Conservation (phyloP, 495 filamentous ascomycete genomes). For the Tricharina praecox region DNA sequence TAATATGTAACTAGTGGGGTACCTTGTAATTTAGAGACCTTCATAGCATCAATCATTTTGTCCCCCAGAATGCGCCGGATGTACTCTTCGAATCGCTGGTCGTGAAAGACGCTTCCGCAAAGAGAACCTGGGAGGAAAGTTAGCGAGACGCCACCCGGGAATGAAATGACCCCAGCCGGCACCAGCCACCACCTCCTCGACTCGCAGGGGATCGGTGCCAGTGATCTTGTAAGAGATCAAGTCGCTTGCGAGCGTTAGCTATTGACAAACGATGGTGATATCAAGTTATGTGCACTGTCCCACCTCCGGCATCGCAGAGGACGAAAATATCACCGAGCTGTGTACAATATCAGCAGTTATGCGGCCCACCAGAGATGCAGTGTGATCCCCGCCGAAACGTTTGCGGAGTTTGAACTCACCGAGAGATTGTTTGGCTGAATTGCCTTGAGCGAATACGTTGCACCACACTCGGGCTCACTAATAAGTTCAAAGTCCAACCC, state of each 20-base stretch:
- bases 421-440: slow-evolving; percentile 47
- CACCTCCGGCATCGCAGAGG: slow-evolving; percentile 42
- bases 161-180: too few relatives aligned
- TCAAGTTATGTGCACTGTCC: slow-evolving; percentile 31
- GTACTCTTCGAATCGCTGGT: slow-evolving; percentile 50
- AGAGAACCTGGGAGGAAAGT: too few relatives aligned
- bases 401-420: slow-evolving; percentile 6
- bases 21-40: too few relatives aligned
- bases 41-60: slow-evolving; percentile 33
- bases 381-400: too few relatives aligned
- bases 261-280: not conserved
- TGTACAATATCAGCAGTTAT: not conserved
- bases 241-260: slow-evolving; percentile 20
- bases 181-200: slow-evolving; percentile 35
- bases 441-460: slow-evolving; percentile 51
- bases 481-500: slow-evolving; percentile 45
- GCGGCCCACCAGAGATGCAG: not conserved
- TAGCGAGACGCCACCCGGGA: too few relatives aligned
- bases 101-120: not conserved
- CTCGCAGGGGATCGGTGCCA: slow-evolving; percentile 33
- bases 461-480: slow-evolving; percentile 60
- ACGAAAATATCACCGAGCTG: slow-evolving; percentile 25
- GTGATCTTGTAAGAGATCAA: slow-evolving; percentile 38
- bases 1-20: slow-evolving; percentile 11
- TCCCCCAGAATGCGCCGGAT: slow-evolving; percentile 38